phyloP scores from a whole-genome alignment of 179 eudicot species.

The Sideroxylon spinosum region DNA sequence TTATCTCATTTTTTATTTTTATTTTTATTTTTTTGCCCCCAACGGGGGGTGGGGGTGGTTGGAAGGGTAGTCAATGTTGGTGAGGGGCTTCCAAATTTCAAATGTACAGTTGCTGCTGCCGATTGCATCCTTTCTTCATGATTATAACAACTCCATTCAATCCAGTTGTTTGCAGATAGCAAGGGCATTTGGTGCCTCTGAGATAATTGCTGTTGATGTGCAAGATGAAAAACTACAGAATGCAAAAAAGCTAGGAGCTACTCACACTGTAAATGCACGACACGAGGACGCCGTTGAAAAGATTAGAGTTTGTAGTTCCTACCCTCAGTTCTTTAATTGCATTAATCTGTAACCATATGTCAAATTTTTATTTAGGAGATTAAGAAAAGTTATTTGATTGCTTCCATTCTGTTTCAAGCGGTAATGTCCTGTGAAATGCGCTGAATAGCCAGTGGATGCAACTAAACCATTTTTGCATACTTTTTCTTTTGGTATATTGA shows the following conservation, averaged over 20 bases:
- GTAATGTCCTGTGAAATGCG: neutral
- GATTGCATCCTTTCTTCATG: neutral
- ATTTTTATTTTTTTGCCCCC: no score
- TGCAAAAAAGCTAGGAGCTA: conserved; percentile 81
- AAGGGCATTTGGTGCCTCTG: conserved; percentile 94
- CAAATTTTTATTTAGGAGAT: neutral
- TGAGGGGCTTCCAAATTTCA: neutral
- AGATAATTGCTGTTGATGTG: conserved; percentile 89
- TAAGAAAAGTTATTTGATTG: neutral
- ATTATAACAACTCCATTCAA: conserved; percentile 23
- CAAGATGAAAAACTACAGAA: conserved; percentile 86
- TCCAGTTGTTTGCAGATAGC: conserved; percentile 99
- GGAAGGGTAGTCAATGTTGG: neutral
- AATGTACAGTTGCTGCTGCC: neutral
- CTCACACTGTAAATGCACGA: conserved; percentile 67
- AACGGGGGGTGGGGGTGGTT: neutral
- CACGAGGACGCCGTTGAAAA: conserved; percentile 80
- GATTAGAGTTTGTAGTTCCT: conserved; percentile 48
- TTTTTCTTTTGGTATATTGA: neutral
- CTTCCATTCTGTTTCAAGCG: neutral
- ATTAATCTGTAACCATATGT: neutral
- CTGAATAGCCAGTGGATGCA: neutral
- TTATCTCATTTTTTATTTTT: no score
- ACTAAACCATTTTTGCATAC: neutral
- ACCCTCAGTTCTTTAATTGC: neutral